phyloP scores from a whole-genome alignment of 1,139 yeast genomes.

The Scheffersomyces illinoinensis region DNA sequence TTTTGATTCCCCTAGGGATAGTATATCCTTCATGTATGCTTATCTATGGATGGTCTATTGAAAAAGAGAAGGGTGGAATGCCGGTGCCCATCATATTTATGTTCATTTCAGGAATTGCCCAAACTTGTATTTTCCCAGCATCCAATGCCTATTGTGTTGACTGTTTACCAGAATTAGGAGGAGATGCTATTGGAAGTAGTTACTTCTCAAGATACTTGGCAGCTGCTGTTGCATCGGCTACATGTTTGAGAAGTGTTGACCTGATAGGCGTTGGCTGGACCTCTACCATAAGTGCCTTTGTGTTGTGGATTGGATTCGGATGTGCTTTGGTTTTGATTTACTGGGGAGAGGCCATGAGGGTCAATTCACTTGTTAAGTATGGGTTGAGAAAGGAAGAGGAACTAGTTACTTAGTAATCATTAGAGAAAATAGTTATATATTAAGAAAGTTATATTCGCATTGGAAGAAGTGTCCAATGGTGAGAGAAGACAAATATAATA shows the following conservation, averaged over 20 bases:
- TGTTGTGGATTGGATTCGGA: slow-evolving; percentile 27
- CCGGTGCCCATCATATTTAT: slow-evolving; percentile 51
- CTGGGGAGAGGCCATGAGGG: slow-evolving; percentile 24
- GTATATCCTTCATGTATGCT: slow-evolving; percentile 41
- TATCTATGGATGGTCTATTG: slow-evolving; percentile 55
- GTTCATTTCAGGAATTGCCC: slow-evolving; percentile 50
- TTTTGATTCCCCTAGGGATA: slow-evolving; percentile 36
- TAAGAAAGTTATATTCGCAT: background rate
- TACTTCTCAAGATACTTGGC: slow-evolving; percentile 50
- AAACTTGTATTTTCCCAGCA: slow-evolving; percentile 51
- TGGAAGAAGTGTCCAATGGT: slow-evolving; percentile 1
- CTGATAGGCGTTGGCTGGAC: slow-evolving; percentile 54
- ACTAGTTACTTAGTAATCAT: background rate
- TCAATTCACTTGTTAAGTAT: background rate
- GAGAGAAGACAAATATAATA: background rate
- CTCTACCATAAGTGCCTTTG: slow-evolving; percentile 40
- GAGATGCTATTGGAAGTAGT: slow-evolving; percentile 55
- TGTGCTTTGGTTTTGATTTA: slow-evolving; percentile 19
- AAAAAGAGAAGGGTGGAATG: slow-evolving; percentile 51
- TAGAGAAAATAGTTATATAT: background rate
- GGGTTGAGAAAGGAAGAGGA: background rate
- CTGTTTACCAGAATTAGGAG: slow-evolving; percentile 51
- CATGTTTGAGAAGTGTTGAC: slow-evolving; percentile 44
- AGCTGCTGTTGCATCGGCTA: slow-evolving; percentile 51
- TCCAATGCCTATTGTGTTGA: slow-evolving; percentile 58